These are phyloP conservation scores for Aspergillus amoenus DNA, from an alignment of 2,329 filamentous ascomycete species.

Conservation along the genomic window DNA sequence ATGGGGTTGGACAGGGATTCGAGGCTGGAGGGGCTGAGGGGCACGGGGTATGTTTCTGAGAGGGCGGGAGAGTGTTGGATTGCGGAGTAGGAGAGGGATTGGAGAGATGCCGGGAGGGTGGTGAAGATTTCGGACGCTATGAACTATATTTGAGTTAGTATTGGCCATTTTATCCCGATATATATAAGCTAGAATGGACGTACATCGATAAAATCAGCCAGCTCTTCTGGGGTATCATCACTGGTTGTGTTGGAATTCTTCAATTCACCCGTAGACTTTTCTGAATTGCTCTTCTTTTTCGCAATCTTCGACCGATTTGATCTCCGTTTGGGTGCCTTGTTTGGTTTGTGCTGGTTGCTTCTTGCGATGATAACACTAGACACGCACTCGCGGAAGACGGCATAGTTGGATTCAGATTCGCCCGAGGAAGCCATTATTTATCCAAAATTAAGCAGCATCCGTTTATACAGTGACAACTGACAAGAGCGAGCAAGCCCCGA, in stretches of 20 bases:
- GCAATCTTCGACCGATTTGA: constrained; percentile 15
- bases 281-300: constrained; percentile 20
- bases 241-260: constrained; percentile 5
- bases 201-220: constrained; percentile 76
- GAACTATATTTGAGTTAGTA: constrained; percentile 50
- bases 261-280: constrained; percentile 7
- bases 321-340: constrained; percentile 35
- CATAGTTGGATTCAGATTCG: constrained; percentile 52
- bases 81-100: constrained; percentile 60
- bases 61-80: constrained; percentile 53
- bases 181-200: neutral
- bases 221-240: constrained; percentile 60
- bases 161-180: neutral
- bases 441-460: too few relatives aligned
- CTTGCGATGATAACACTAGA: constrained; percentile 67
- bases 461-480: neutral
- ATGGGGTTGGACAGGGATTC: constrained; percentile 55
- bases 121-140: constrained; percentile 69
- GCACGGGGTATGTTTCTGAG: constrained; percentile 56
- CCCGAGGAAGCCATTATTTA: constrained; percentile 46
- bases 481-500: neutral
- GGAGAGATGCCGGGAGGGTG: constrained; percentile 61
- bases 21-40: constrained; percentile 54
- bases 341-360: constrained; percentile 50
- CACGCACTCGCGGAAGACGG: constrained; percentile 72